A percentile compares a stretch with the other conserved stretches of the same genome.
Evolutionary conservation across 108 stramenopile genomes (phyloP).

Genomic region (Tribonema minus): DNA sequence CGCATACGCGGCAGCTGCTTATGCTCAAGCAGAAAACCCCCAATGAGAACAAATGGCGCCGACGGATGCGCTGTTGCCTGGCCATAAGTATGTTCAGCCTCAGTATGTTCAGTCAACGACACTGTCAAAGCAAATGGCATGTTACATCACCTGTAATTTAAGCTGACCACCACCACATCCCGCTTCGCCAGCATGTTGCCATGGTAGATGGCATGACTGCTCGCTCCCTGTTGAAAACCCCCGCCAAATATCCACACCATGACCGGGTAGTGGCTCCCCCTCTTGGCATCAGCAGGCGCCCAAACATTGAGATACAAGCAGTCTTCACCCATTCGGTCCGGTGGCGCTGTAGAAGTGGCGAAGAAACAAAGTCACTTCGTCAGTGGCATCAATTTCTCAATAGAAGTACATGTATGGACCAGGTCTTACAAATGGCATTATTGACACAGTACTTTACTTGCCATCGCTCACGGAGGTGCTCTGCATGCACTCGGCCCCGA

Average conservation of each 20-base stretch:
- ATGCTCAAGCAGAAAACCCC: not conserved
- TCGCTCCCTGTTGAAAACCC: constrained; percentile 52
- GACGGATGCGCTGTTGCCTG: not conserved
- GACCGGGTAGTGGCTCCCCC: constrained; percentile 39
- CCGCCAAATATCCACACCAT: constrained; percentile 61
- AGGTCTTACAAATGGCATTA: not conserved
- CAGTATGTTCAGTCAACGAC: too few species aligned
- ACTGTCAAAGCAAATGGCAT: not conserved
- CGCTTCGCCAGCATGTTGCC: constrained; percentile 18
- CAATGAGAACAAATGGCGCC: not conserved
- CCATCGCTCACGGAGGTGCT: not conserved
- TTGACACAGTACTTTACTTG: not conserved
- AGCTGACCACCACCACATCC: too few species aligned
- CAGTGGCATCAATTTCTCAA: not conserved
- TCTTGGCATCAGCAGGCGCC: constrained; percentile 20
- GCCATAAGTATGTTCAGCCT: not conserved
- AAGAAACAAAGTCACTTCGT: not conserved
- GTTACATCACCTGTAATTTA: too few species aligned
- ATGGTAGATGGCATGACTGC: constrained; percentile 36
- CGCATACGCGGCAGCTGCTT: not conserved
- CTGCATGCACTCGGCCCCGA: constrained; percentile 49
- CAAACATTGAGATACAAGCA: constrained; percentile 62
- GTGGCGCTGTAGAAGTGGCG: not conserved
- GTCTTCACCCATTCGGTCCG: constrained; percentile 14
- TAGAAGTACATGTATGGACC: not conserved